Percentiles rank a stretch among this genome's conserved stretches.
Evolutionary conservation across 2,329 filamentous ascomycete species (phyloP).

Genomic region (Orbilia javanica): DNA sequence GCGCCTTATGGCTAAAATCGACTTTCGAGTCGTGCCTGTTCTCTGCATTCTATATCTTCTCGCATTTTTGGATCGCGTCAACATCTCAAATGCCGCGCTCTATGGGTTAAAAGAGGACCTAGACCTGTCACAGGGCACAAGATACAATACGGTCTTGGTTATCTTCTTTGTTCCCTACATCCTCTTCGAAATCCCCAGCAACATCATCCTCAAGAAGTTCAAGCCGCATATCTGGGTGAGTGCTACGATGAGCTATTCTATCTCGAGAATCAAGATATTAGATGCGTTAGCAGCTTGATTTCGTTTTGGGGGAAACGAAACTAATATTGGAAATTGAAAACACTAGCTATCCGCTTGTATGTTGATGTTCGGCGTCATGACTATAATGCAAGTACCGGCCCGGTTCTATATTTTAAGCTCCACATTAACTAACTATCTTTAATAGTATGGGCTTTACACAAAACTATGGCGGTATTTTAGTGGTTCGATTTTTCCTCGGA

Average conservation of each 20-base stretch:
- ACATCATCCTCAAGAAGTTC: conserved; percentile 77
- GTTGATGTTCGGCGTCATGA: conserved; percentile 79
- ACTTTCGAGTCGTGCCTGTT: conserved; percentile 78
- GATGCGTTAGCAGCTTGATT: neutral
- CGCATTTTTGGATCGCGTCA: conserved; percentile 79
- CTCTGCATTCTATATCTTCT: conserved; percentile 79
- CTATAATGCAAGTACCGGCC: conserved; percentile 23
- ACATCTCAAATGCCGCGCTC: conserved; percentile 81
- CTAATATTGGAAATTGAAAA: neutral
- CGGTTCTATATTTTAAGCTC: neutral
- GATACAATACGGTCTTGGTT: conserved; percentile 81
- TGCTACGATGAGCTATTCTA: neutral
- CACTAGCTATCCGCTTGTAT: conserved; percentile 77
- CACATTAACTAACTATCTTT: neutral
- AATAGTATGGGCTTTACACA: conserved; percentile 73
- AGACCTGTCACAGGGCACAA: conserved; percentile 68
- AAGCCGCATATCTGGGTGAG: conserved; percentile 75
- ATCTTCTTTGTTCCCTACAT: conserved; percentile 87
- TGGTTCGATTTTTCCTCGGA: conserved; percentile 87
- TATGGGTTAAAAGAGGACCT: conserved; percentile 76
- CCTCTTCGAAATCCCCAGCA: conserved; percentile 77
- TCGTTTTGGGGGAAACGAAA: neutral
- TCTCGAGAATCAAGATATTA: neutral
- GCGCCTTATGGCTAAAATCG: conserved; percentile 77
- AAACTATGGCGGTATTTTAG: conserved; percentile 81